phyloP scores from a whole-genome alignment of 345 rosid genomes.

The Arabis hirsuta region DNA sequence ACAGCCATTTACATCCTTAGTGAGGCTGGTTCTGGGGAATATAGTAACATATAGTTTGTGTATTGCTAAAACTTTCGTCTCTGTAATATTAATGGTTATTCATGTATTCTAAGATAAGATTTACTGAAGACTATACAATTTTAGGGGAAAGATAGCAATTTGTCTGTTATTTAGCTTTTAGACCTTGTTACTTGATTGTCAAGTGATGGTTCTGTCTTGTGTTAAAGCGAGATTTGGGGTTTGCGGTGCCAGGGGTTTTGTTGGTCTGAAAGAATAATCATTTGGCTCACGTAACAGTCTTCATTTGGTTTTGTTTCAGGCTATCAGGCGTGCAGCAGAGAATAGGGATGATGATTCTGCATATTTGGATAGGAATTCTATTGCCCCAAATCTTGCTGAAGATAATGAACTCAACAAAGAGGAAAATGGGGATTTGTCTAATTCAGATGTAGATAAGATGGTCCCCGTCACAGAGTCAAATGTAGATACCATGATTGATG shows the following conservation, averaged over 20 bases:
- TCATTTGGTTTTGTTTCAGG: conserved; percentile 43
- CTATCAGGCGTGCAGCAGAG: conserved; percentile 42
- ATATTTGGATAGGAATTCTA: conserved; percentile 38
- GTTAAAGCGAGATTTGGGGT: conserved; percentile 12
- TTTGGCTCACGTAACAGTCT: conserved; percentile 30
- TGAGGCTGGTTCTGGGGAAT: conserved; percentile 15
- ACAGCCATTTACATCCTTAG: not conserved
- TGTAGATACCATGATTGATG: conserved; percentile 48
- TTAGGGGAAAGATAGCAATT: conserved; percentile 22
- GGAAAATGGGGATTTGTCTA: conserved; percentile 48
- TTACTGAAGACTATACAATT: not conserved
- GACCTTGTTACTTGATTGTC: conserved; percentile 16
- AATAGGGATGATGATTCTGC: conserved; percentile 39
- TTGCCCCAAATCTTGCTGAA: conserved; percentile 32
- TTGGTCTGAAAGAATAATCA: conserved; percentile 22
- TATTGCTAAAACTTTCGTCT: conserved; percentile 11
- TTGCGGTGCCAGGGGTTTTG: conserved; percentile 23
- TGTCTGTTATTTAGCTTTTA: conserved; percentile 4
- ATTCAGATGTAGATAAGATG: conserved; percentile 55
- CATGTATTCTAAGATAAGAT: conserved; percentile 12
- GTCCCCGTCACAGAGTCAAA: conserved; percentile 48
- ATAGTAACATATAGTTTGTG: conserved; percentile 1
- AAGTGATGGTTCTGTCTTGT: conserved; percentile 27
- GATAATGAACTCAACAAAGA: conserved; percentile 32
- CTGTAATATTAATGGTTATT: conserved; percentile 16